Evolutionary conservation across 192 early-diverging fungal genomes (phyloP), one percentile per base, ranked within the genome.

Genomic region (Rhizophagus sp.): DNA sequence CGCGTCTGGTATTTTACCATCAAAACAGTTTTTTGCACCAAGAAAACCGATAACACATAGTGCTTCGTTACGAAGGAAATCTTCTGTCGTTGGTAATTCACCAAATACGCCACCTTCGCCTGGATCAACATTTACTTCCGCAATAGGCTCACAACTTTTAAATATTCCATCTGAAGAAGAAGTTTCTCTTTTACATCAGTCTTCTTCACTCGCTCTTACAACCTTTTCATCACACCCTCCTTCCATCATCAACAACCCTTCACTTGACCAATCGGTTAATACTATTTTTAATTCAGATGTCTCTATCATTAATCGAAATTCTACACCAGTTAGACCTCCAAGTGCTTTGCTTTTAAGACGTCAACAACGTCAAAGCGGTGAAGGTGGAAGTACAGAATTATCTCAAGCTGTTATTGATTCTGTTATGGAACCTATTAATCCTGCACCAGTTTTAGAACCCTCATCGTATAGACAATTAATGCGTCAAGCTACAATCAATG

Each of bases 21-120:
- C 78, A 50, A 79, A 71, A 44, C 78, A 79, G 30, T 79, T 79
- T 62, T 79, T 79, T 71, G 50, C 78, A n/a, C 78, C 78, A 22
- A 69, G 78, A 71, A 79, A 71, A 22, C 78, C 78, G 3, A 79
- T 62, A 72, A 36, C 64, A 24, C 52, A 47, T 70, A 69, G 27
- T 36, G 47, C 67, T 17, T 65, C 62, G 61, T 36, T 15, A 11
- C 36, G 33, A 62, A 33, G 52, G 33, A 71, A 47, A 13, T 17
- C 71, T 27, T 65, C 64, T 65, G n/a, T 65, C 12, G 24, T 30
- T 30, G 27, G 52, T 30, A 65, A 24, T 65, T 27, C 64, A 65
- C 9, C 9, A 65, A 24, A 65, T 27, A 24, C n/a, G 30, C 64
- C n/a, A 30, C 64, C n/a, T 13, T 65, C n/a, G 10, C 64, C 64